Evolutionary conservation across 208 protist genomes (phyloP), one percentile per base, ranked within the genome.

Genomic region (Crithidia thermophila): DNA sequence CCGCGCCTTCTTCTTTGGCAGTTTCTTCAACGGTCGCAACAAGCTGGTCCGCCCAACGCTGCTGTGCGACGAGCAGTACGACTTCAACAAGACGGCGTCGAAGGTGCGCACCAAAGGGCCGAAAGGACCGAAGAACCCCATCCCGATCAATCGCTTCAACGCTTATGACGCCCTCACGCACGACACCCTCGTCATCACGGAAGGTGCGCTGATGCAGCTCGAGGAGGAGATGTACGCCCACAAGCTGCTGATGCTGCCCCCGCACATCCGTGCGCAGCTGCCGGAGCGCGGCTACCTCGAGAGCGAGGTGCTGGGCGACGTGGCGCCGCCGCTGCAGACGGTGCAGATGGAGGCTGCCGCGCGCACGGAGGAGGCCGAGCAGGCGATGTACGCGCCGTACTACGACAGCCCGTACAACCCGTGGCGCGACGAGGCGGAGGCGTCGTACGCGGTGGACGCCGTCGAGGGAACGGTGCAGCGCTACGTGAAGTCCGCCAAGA

Each of bases 111-210:
- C 69, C 42, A 88, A 91, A 34, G 87, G 85, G 0, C 92, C 92
- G 13, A 97, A 97, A 58, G 92, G 92, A 7, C 87, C 84, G 27
- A 97, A 97, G 62, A 97, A 97, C 61, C 92, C 92, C 36, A 94
- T 97, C 56, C 88, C 92, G 1, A 84, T 95, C 43, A 97, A 97
- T 68, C 89, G 92, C 31, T 95, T 97, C 66, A 97, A 97, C 77
- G 92, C 77, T 10, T 97, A 84, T 67, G 92, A 97, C 67, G 87
- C 85, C 2, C 81, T 97, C 42, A 82, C 74, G 20, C 92, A 97
- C 60, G 70, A 94, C 72, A 81, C 61, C 9, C 72, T 97, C n/a
- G 87, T 97, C 47, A 85, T 97, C 51, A 97, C 92, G 2, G 89
- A 97, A 53, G 92, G 92, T 9, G 92, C 92, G 20, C 62, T 97